A percentile compares a stretch with the other conserved stretches of the same genome.
Conservation (phyloP, 2,329 filamentous ascomycete genomes). For the Colletotrichum spinosum region DNA sequence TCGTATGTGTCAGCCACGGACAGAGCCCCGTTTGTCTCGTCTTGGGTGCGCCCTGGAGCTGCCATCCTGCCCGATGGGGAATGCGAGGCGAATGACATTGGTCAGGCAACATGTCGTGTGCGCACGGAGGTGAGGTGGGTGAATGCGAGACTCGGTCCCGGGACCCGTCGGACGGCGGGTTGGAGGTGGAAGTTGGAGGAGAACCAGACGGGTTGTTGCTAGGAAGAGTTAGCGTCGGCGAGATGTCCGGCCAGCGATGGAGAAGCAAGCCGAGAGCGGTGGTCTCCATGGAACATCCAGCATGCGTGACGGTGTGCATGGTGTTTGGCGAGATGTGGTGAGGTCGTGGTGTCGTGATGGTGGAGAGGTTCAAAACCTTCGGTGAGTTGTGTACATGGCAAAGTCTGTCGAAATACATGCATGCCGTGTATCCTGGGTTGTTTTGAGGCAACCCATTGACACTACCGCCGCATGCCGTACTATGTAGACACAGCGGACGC, state of each 20-base stretch:
- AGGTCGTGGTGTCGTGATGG: background rate
- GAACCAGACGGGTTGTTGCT: slow-evolving; percentile 18
- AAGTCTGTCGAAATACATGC: background rate
- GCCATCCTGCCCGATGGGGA: slow-evolving; percentile 24
- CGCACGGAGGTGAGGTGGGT: slow-evolving; percentile 24
- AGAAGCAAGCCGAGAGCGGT: background rate
- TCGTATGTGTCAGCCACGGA: slow-evolving; percentile 5
- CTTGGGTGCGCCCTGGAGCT: background rate
- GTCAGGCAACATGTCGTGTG: slow-evolving; percentile 23
- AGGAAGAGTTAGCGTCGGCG: slow-evolving; percentile 32
- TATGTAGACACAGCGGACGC: slow-evolving; percentile 12
- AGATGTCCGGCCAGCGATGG: slow-evolving; percentile 32
- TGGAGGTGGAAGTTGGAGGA: slow-evolving; percentile 26
- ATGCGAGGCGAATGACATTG: slow-evolving; percentile 23
- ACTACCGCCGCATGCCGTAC: too few relatives aligned
- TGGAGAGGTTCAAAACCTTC: slow-evolving; percentile 4
- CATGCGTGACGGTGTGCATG: too few relatives aligned
- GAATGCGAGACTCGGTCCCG: slow-evolving; percentile 26
- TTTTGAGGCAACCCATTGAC: too few relatives aligned
- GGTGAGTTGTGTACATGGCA: background rate
- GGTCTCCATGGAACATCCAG: too few relatives aligned
- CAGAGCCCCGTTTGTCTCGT: slow-evolving; percentile 13
- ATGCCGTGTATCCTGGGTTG: background rate
- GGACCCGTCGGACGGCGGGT: slow-evolving; percentile 23
- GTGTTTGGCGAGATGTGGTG: too few relatives aligned